Evolutionary conservation across 2,329 filamentous ascomycete species (phyloP), one percentile per base, ranked within the genome.

Genomic region (Nothophaeocryptopus gaeumannii): DNA sequence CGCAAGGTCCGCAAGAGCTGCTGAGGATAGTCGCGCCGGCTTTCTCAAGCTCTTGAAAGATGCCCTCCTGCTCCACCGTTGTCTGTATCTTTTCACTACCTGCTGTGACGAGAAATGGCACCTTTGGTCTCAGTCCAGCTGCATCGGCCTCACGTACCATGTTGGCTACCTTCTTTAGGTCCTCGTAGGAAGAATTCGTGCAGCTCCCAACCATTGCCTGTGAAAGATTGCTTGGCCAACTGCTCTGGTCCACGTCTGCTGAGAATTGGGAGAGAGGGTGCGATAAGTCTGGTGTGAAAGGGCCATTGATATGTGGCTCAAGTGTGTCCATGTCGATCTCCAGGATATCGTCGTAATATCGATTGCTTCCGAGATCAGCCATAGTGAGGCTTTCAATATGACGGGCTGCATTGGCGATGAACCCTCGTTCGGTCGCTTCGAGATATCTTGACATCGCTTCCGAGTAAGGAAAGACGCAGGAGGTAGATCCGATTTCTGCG

Each of bases 381-480:
- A 81, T 82, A 58, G 97, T 86, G 65, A 95, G 89, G 65, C 88
- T 79, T 62, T 88, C 85, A 71, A 96, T 96, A 31, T 78, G 68
- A 60, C 88, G 85, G 46, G 93, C 82, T 69, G 90, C 96, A 70
- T 96, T 89, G 66, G 88, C 92, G 63, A 99, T 96, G 9, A 85
- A 81, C 67, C 81, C 78, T 66, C 92, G 88, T 81, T 95, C 96
- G 63, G 92, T 97, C 35, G 89, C 89, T 39, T 77, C 78, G 37
- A 99, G 83, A 78, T 96, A 99, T 69, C 96, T 87, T 79, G 95
- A 88, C 90, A 96, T 95, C 68, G 87, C 84, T 72, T 96, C 88
- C 77, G 93, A 95, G 84, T 95, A 97, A 62, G 90, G 90, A 86
- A 97, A 97, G 35, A 96, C 68, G 12, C 89, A 95, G 42, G 91